phyloP scores from a whole-genome alignment of 148 eudicot genomes.

The Selenicereus undatus region DNA sequence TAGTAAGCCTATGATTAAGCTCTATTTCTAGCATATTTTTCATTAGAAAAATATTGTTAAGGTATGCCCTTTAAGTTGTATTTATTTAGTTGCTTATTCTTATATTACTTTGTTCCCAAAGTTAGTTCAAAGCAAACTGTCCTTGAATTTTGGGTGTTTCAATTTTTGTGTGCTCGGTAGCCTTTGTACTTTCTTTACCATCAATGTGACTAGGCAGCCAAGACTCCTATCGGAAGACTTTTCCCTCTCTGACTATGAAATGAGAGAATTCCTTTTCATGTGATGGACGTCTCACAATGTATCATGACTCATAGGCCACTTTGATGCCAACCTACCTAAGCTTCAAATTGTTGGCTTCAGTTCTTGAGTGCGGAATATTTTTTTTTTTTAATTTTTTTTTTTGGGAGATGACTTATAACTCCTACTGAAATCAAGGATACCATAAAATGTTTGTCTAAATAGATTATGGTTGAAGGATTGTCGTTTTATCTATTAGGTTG shows the following conservation, averaged over 20 bases:
- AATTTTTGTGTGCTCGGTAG: neutral
- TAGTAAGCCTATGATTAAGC: neutral
- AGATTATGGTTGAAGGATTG: too few relatives aligned
- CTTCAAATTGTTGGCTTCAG: conserved; percentile 32
- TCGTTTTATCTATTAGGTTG: neutral
- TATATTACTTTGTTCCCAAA: neutral
- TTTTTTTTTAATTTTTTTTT: neutral
- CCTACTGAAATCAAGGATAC: neutral
- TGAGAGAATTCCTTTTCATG: conserved; percentile 13
- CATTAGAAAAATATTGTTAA: neutral
- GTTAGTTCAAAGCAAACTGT: too few relatives aligned
- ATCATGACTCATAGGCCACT: conserved; percentile 18
- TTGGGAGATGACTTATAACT: neutral
- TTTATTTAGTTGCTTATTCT: too few relatives aligned
- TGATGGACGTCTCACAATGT: conserved; percentile 13
- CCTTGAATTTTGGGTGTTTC: neutral
- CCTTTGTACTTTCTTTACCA: neutral
- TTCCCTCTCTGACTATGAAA: conserved; percentile 13
- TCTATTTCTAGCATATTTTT: too few relatives aligned
- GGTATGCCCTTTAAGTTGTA: neutral
- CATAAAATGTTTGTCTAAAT: conserved; percentile 6
- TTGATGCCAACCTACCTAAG: conserved; percentile 29
- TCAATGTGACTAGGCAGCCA: neutral
- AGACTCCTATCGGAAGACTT: neutral
- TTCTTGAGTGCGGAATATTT: conserved; percentile 20